Percentiles rank a stretch among this genome's conserved stretches.
These are phyloP conservation scores for Cytospora piceae DNA, from an alignment of 2,329 filamentous ascomycete species.

Conservation along the genomic window DNA sequence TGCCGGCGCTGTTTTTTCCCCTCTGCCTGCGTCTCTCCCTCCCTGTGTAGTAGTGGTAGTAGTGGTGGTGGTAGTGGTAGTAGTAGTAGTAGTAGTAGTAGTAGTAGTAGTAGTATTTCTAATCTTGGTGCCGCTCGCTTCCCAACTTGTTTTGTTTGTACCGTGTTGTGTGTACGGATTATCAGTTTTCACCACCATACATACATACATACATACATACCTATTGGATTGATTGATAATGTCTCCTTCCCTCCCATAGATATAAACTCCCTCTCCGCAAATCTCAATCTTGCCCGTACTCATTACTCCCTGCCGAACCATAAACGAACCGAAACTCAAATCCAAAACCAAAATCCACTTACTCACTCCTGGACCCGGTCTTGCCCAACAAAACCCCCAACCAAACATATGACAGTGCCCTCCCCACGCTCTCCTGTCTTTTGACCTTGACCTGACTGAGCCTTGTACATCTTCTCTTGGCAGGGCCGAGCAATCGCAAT, in stretches of 20 bases:
- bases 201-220: no score
- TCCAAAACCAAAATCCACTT: constrained; percentile 4
- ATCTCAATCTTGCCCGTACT: constrained; percentile 14
- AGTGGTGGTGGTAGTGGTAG: no score
- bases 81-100: no score
- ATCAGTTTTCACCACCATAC: no score
- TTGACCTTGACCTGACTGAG: no score
- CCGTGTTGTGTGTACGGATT: no score
- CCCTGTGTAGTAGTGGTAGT: no score
- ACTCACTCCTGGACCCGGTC: not conserved
- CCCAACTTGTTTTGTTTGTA: no score
- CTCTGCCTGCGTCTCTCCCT: not conserved
- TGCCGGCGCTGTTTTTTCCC: not conserved
- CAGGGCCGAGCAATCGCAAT: constrained; percentile 26
- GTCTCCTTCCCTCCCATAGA: not conserved
- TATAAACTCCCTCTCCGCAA: not conserved
- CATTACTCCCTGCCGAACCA: not conserved
- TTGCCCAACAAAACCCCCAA: not conserved
- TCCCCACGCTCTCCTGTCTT: no score
- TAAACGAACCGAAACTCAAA: constrained; percentile 8
- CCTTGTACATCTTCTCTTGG: constrained; percentile 29
- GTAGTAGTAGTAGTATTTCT: no score
- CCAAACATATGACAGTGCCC: not conserved
- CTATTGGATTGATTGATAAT: no score
- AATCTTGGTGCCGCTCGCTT: no score